Percentiles rank a stretch among this genome's conserved stretches.
Conservation (phyloP, 23 red algal genomes). For the Chondrus crispus region DNA sequence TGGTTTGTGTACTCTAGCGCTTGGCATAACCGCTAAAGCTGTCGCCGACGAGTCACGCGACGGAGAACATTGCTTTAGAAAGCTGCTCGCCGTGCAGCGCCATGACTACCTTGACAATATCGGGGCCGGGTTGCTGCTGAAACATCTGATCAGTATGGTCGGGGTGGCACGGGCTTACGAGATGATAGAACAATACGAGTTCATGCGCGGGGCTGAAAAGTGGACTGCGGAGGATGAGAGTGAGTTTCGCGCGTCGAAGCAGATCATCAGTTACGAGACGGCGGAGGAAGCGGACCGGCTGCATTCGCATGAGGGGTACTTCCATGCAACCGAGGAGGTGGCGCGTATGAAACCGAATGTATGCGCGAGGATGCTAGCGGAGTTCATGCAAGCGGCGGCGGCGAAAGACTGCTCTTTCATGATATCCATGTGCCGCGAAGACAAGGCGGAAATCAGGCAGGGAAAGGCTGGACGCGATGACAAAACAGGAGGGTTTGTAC, state of each 20-base stretch:
- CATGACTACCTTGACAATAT: conserved; percentile 38
- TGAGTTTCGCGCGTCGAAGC: background rate
- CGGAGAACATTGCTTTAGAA: background rate
- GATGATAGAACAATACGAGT: background rate
- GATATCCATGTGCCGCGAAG: conserved; percentile 24
- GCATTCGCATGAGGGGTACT: conserved; percentile 7
- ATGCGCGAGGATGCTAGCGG: conserved; percentile 12
- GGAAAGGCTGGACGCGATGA: background rate
- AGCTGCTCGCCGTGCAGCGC: conserved; percentile 17
- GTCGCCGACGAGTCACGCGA: background rate
- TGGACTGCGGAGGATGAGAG: background rate
- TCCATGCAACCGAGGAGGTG: background rate
- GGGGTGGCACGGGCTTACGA: conserved; percentile 17
- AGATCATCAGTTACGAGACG: conserved; percentile 12
- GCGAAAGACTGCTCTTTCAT: conserved; percentile 53
- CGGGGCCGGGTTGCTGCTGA: conserved; percentile 34
- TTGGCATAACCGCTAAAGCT: background rate
- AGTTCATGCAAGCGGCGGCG: conserved; percentile 45
- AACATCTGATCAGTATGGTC: conserved; percentile 10
- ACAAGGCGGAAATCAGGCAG: background rate
- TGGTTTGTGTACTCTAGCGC: background rate
- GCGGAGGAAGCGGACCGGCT: background rate
- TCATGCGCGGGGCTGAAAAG: background rate
- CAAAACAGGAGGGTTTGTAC: background rate
- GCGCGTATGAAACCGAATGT: background rate